A percentile compares a stretch with the other conserved stretches of the same genome.
Conservation (phyloP, 768 basidiomycete genomes). For the Clitopilus passeckerianus region DNA sequence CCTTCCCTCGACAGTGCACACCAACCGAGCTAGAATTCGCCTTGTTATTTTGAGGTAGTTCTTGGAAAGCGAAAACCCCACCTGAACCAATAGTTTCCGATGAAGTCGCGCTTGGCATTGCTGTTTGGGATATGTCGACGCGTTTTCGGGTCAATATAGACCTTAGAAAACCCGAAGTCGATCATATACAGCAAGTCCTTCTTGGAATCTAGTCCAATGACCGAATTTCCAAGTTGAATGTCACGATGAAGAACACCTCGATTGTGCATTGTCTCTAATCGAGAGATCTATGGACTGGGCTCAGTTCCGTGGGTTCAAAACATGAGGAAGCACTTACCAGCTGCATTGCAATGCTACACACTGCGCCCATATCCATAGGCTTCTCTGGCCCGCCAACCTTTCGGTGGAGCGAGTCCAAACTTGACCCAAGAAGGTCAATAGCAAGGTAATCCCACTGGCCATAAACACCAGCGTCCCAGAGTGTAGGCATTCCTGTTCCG, state of each 20-base stretch:
- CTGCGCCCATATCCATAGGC: slow-evolving; percentile 63
- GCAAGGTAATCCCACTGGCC: slow-evolving; percentile 67
- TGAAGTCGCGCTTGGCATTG: slow-evolving; percentile 63
- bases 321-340: slow-evolving; percentile 40
- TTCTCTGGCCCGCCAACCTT: slow-evolving; percentile 42
- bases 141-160: slow-evolving; percentile 63
- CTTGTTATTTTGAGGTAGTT: slow-evolving; percentile 1
- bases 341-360: slow-evolving; percentile 74
- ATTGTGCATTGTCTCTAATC: slow-evolving; percentile 74
- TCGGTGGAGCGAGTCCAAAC: slow-evolving; percentile 59
- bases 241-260: slow-evolving; percentile 74
- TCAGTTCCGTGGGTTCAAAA: not conserved
- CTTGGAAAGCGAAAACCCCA: slow-evolving; percentile 17
- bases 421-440: slow-evolving; percentile 71
- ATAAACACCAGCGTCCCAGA: slow-evolving; percentile 59
- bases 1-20: slow-evolving; percentile 75
- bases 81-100: slow-evolving; percentile 85
- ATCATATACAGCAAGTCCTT: slow-evolving; percentile 72
- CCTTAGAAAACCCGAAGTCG: slow-evolving; percentile 81
- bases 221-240: slow-evolving; percentile 76
- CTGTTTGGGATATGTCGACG: slow-evolving; percentile 70
- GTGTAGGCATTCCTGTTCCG: slow-evolving; percentile 65
- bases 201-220: slow-evolving; percentile 55
- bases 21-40: slow-evolving; percentile 46
- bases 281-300: slow-evolving; percentile 44